Percentiles rank a stretch among this genome's conserved stretches.
These are phyloP conservation scores for Fusarium sp. DNA, from an alignment of 2,329 filamentous ascomycete genomes.

Conservation along the genomic window DNA sequence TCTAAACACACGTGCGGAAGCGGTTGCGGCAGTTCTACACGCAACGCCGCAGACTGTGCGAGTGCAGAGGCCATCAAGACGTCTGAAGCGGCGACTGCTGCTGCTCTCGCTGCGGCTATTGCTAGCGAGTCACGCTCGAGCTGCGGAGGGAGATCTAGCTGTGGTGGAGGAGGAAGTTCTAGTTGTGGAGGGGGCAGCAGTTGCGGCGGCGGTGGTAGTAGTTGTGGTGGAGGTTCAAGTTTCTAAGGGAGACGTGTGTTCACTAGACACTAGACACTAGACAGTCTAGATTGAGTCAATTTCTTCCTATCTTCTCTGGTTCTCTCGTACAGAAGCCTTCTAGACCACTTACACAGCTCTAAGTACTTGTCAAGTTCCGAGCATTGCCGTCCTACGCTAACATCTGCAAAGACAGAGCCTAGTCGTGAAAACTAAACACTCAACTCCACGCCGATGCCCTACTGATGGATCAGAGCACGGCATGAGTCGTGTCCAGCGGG, in stretches of 20 bases:
- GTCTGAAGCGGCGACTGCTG: slow-evolving; percentile 17
- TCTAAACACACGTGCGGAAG: slow-evolving; percentile 20
- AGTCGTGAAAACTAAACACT: slow-evolving; percentile 11
- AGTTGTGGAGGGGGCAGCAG: slow-evolving; percentile 10
- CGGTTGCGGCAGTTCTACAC: slow-evolving; percentile 28
- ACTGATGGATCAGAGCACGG: neutral
- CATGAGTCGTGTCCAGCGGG: slow-evolving; percentile 16
- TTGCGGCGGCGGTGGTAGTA: slow-evolving; percentile 21
- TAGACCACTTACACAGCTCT: neutral
- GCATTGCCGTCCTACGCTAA: neutral
- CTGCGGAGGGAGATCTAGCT: neutral
- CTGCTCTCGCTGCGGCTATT: slow-evolving; percentile 6
- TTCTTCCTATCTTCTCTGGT: neutral
- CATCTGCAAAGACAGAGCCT: neutral
- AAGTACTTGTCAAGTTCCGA: neutral
- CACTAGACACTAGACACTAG: neutral
- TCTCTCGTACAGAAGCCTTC: neutral
- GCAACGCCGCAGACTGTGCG: slow-evolving; percentile 25
- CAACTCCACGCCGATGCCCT: neutral
- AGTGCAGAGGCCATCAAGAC: slow-evolving; percentile 26
- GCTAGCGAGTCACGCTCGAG: slow-evolving; percentile 7
- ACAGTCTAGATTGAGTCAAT: neutral
- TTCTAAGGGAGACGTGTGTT: neutral
- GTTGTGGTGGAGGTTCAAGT: slow-evolving; percentile 12
- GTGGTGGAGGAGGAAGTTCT: slow-evolving; percentile 27